These are phyloP conservation scores for Catharanthus roseus DNA, from an alignment of 257 asterid genomes.

Conservation along the genomic window DNA sequence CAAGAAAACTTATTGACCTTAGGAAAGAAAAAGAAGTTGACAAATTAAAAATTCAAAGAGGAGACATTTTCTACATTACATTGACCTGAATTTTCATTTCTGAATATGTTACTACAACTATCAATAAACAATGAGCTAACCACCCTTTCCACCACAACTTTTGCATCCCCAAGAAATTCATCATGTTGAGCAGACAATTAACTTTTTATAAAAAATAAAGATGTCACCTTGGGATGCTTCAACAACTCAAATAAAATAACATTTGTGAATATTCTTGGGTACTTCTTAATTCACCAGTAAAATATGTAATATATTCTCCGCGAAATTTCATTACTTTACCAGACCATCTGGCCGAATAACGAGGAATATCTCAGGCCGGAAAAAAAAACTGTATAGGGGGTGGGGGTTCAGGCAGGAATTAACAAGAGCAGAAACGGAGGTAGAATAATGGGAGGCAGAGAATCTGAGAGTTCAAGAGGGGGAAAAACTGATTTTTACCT, in stretches of 20 bases:
- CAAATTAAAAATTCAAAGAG: background rate
- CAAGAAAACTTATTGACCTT: background rate
- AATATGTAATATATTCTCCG: too few species aligned
- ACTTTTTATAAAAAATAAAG: background rate
- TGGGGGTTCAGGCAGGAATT: background rate
- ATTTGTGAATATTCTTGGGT: too few species aligned
- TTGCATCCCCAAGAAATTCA: background rate
- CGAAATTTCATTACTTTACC: too few species aligned
- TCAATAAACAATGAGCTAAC: background rate
- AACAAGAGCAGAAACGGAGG: background rate
- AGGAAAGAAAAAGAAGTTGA: background rate
- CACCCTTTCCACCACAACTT: too few species aligned
- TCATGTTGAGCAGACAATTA: background rate
- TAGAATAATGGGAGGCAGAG: too few species aligned
- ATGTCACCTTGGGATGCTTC: too few species aligned
- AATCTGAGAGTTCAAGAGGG: background rate
- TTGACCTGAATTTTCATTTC: background rate
- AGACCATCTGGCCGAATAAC: too few species aligned
- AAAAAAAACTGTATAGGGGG: too few species aligned
- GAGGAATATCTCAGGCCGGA: too few species aligned
- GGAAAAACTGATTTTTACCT: constrained; percentile 32
- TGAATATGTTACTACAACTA: background rate
- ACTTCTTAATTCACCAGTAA: too few species aligned
- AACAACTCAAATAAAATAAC: too few species aligned
- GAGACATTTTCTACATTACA: background rate